A percentile compares a stretch with the other conserved stretches of the same genome.
Conservation (phyloP, 176 grass and related monocot genomes). For the Oryza coarctata region DNA sequence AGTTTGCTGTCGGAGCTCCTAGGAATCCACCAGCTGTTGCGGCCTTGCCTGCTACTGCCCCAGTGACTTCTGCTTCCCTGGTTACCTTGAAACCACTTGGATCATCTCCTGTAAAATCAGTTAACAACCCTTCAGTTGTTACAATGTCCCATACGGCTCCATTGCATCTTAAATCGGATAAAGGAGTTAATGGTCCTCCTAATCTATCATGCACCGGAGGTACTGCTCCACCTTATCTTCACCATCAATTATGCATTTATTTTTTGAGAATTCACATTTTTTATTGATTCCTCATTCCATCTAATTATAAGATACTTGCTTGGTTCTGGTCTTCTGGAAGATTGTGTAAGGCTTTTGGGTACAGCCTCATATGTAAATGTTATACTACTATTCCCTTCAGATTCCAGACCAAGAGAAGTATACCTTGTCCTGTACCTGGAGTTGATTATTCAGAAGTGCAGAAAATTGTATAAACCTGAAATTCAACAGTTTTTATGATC, state of each 20-base stretch:
- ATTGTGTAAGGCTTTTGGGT: slow-evolving; percentile 22
- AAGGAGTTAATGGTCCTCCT: slow-evolving; percentile 47
- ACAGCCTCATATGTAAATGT: slow-evolving; percentile 20
- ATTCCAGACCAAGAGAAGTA: background rate
- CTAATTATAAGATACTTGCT: background rate
- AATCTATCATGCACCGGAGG: slow-evolving; percentile 57
- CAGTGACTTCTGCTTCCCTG: slow-evolving; percentile 40
- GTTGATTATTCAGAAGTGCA: background rate
- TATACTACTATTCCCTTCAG: background rate
- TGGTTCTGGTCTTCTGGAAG: slow-evolving; percentile 3
- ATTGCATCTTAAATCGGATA: slow-evolving; percentile 47
- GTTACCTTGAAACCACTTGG: slow-evolving; percentile 45
- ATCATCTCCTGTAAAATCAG: slow-evolving; percentile 47
- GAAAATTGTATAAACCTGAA: background rate
- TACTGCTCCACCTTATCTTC: slow-evolving; percentile 36
- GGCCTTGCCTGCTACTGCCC: slow-evolving; percentile 31
- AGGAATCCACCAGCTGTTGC: slow-evolving; percentile 25
- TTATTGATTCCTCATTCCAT: slow-evolving; percentile 16
- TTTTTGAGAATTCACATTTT: background rate
- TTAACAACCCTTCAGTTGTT: slow-evolving; percentile 43
- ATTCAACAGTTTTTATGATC: background rate
- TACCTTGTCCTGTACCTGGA: too few species aligned
- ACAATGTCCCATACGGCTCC: slow-evolving; percentile 40
- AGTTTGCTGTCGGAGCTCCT: slow-evolving; percentile 44
- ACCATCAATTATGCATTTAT: background rate